phyloP scores from a whole-genome alignment of 2,329 filamentous ascomycete species.

The Gaeumannomyces sp. region DNA sequence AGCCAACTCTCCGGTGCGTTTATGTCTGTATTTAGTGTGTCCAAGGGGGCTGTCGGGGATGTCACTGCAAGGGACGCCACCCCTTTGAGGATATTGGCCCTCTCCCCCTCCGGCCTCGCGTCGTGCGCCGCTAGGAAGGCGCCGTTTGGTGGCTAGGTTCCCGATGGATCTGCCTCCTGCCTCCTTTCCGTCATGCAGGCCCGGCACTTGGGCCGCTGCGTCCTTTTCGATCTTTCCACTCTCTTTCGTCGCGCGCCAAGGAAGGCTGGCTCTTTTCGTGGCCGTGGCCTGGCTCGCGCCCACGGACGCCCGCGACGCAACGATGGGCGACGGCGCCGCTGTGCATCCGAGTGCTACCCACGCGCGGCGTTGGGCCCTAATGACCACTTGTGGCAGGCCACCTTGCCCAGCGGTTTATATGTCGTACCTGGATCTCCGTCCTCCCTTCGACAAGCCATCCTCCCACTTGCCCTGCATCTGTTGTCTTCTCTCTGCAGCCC shows the following conservation, averaged over 20 bases:
- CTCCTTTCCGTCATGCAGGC: background rate
- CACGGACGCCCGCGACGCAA: background rate
- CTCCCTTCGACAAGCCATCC: background rate
- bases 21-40: no score
- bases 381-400: no score
- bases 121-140: background rate
- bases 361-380: background rate
- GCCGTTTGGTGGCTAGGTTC: background rate
- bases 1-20: no score
- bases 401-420: background rate
- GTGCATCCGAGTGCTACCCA: background rate
- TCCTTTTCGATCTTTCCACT: background rate
- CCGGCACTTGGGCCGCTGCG: background rate
- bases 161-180: background rate
- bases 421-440: background rate
- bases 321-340: background rate
- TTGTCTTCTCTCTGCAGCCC: background rate
- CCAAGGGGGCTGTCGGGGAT: background rate
- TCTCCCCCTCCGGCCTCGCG: background rate
- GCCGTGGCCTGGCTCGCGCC: background rate
- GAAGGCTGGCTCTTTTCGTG: background rate
- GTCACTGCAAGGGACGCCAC: background rate
- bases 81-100: background rate
- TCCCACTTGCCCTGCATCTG: background rate
- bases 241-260: background rate